phyloP scores from a whole-genome alignment of 2,329 filamentous ascomycete genomes.

The Hypoxylon sp. region DNA sequence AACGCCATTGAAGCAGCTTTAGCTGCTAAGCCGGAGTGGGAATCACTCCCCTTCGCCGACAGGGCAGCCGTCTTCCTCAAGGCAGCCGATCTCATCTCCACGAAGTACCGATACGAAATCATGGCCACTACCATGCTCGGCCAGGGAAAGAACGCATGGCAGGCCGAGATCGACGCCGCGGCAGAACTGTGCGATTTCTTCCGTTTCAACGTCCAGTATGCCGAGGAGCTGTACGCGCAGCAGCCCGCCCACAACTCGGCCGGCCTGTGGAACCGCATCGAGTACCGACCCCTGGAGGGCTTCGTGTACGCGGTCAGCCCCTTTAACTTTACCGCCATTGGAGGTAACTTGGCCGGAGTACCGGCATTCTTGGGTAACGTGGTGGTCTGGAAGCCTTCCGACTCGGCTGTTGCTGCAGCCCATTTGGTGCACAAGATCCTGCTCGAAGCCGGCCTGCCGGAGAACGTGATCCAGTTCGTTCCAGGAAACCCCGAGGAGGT shows the following conservation, averaged over 20 bases:
- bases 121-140: conserved; percentile 97
- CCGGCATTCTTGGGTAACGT: conserved; percentile 95
- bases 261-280: conserved; percentile 91
- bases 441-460: conserved; percentile 89
- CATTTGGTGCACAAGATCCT: conserved; percentile 93
- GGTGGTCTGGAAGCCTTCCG: conserved; percentile 96
- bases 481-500: conserved; percentile 89
- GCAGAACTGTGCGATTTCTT: conserved; percentile 95
- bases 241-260: conserved; percentile 88
- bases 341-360: conserved; percentile 85
- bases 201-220: conserved; percentile 94
- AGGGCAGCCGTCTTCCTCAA: conserved; percentile 95
- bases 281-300: conserved; percentile 91
- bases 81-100: conserved; percentile 89
- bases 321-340: conserved; percentile 98
- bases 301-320: conserved; percentile 96
- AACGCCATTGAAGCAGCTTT: conserved; percentile 87
- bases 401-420: conserved; percentile 88
- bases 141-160: conserved; percentile 98
- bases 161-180: conserved; percentile 97
- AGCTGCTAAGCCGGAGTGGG: conserved; percentile 89
- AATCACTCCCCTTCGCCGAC: conserved; percentile 87
- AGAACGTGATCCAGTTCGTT: conserved; percentile 92
- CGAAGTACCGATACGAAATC: conserved; percentile 95
- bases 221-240: conserved; percentile 88